A percentile compares a stretch with the other conserved stretches of the same genome.
These are phyloP conservation scores for Lablab purpureus DNA, from an alignment of 306 rosid species.

Conservation along the genomic window DNA sequence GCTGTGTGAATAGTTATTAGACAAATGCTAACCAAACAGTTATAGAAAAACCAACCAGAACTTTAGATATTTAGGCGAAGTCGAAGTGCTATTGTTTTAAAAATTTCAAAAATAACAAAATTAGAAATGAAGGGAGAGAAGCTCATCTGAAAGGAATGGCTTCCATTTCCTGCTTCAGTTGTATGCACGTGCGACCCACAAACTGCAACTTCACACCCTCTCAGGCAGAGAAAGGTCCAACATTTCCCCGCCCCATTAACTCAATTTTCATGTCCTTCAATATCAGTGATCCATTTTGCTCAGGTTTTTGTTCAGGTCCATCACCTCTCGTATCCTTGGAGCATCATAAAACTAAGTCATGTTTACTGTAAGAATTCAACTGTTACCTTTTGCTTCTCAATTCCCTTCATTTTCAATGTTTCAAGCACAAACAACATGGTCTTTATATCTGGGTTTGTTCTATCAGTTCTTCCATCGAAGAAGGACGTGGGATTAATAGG, in stretches of 20 bases:
- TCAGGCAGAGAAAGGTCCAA: constrained; percentile 33
- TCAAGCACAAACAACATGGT: not conserved
- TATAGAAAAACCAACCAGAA: too few species aligned
- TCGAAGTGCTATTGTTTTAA: not conserved
- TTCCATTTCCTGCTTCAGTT: constrained; percentile 47
- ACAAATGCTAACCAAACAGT: too few species aligned
- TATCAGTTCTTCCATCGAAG: constrained; percentile 43
- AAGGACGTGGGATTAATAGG: constrained; percentile 46
- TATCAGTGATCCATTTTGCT: not conserved
- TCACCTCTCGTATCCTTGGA: constrained; percentile 36
- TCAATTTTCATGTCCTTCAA: constrained; percentile 4
- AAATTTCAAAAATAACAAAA: not conserved
- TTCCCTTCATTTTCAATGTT: not conserved
- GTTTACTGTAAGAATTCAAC: constrained; percentile 34
- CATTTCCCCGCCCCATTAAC: not conserved
- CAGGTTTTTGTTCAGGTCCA: constrained; percentile 41
- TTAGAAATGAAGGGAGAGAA: constrained; percentile 21
- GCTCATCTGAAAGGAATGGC: constrained; percentile 62
- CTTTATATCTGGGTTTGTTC: not conserved
- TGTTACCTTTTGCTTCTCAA: not conserved
- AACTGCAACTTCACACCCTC: constrained; percentile 30
- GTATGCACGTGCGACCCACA: constrained; percentile 46
- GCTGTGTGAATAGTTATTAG: too few species aligned
- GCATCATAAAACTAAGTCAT: constrained; percentile 20
- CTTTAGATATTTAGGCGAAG: not conserved